These are phyloP conservation scores for Litchi chinensis DNA, from an alignment of 345 rosid genomes.

Conservation along the genomic window DNA sequence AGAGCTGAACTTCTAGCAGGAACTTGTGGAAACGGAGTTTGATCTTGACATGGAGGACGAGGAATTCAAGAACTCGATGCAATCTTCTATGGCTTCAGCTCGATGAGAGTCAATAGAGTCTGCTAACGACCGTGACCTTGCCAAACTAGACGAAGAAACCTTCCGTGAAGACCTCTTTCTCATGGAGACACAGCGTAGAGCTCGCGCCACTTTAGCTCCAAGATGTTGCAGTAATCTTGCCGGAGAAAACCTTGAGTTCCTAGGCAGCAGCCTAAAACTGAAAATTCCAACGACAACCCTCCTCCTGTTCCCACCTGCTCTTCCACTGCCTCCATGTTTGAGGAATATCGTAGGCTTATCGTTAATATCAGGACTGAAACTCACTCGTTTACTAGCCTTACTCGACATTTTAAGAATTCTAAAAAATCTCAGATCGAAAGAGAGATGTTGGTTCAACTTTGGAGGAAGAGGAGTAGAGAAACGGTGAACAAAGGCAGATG, in stretches of 20 bases:
- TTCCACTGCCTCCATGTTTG: conserved; percentile 41
- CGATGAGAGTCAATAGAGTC: conserved; percentile 75
- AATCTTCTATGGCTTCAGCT: conserved; percentile 89
- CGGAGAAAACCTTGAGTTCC: conserved; percentile 42
- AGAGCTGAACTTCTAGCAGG: conserved; percentile 32
- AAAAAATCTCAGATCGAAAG: conserved; percentile 2
- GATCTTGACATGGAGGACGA: conserved; percentile 73
- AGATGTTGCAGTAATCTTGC: conserved; percentile 51
- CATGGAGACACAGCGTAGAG: conserved; percentile 48
- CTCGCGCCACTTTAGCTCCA: conserved; percentile 59
- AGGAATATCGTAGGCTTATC: conserved; percentile 44
- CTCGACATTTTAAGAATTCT: conserved; percentile 48
- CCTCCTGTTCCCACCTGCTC: conserved; percentile 35
- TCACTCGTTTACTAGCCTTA: conserved; percentile 60
- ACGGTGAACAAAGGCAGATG: conserved; percentile 20
- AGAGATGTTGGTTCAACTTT: not conserved
- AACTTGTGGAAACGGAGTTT: conserved; percentile 61
- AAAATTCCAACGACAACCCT: conserved; percentile 45
- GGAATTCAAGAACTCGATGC: conserved; percentile 87
- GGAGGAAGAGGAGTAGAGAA: conserved; percentile 2
- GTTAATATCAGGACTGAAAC: conserved; percentile 64
- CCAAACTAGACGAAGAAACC: conserved; percentile 48
- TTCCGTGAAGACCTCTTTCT: conserved; percentile 48
- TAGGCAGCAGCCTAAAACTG: conserved; percentile 45
- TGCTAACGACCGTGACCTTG: conserved; percentile 70